These are phyloP conservation scores for Epicoccum nigrum DNA, from an alignment of 2,329 filamentous ascomycete genomes.

Conservation along the genomic window DNA sequence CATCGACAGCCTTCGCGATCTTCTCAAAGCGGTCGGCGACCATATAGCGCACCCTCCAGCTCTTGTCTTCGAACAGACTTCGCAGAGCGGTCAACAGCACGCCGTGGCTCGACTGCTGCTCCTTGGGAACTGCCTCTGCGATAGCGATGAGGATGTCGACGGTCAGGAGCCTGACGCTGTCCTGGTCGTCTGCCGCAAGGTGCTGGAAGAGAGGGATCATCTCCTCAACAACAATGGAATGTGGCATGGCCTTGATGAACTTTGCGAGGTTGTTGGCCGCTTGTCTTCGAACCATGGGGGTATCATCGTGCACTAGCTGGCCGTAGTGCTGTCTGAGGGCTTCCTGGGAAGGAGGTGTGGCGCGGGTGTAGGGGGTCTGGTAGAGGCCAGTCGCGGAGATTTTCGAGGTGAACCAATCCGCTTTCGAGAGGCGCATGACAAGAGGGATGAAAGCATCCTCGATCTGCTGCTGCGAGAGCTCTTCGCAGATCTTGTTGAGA, in stretches of 20 bases:
- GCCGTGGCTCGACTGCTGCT: slow-evolving; percentile 95
- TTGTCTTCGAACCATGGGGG: slow-evolving; percentile 97
- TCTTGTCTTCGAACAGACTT: slow-evolving; percentile 97
- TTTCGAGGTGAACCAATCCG: slow-evolving; percentile 99
- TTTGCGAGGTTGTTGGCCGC: slow-evolving; percentile 95
- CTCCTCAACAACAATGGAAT: slow-evolving; percentile 90
- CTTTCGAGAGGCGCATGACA: slow-evolving; percentile 93
- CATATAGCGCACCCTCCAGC: slow-evolving; percentile 99
- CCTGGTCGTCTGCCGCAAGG: slow-evolving; percentile 93
- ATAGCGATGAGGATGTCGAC: slow-evolving; percentile 97
- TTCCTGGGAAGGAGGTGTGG: slow-evolving; percentile 85
- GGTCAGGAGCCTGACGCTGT: slow-evolving; percentile 93
- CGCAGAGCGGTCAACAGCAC: slow-evolving; percentile 88
- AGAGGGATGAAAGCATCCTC: slow-evolving; percentile 98
- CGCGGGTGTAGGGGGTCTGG: slow-evolving; percentile 90
- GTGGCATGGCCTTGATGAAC: slow-evolving; percentile 96
- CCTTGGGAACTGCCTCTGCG: slow-evolving; percentile 95
- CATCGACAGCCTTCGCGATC: slow-evolving; percentile 98
- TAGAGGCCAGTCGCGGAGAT: slow-evolving; percentile 97
- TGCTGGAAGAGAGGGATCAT: slow-evolving; percentile 99
- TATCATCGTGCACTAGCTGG: slow-evolving; percentile 95
- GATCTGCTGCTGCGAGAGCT: slow-evolving; percentile 88
- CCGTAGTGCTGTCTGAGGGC: slow-evolving; percentile 90
- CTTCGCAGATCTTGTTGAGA: slow-evolving; percentile 97
- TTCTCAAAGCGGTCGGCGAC: slow-evolving; percentile 98